Percentiles rank a stretch among this genome's conserved stretches.
phyloP scores from a whole-genome alignment of 2,329 filamentous ascomycete species.

The Chaetothyriales sp. region DNA sequence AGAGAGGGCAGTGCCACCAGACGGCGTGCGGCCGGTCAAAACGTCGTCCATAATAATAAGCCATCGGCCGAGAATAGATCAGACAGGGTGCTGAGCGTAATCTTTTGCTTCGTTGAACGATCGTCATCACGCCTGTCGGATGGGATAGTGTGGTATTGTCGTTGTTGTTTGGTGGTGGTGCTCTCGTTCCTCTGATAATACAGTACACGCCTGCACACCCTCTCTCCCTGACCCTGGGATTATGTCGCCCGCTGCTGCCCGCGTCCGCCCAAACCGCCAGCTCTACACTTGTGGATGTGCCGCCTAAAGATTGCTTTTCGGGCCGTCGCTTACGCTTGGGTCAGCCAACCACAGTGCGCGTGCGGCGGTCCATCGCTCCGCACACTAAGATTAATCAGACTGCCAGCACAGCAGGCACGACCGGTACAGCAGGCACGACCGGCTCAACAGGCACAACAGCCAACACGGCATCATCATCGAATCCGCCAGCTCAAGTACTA shows the following conservation, averaged over 20 bases:
- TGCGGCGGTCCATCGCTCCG: background rate
- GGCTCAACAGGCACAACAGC: slow-evolving; percentile 12
- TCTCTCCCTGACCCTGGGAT: too few species aligned
- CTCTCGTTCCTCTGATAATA: too few species aligned
- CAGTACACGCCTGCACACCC: background rate
- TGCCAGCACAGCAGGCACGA: slow-evolving; percentile 9
- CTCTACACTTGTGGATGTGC: background rate
- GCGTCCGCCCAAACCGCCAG: background rate
- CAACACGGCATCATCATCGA: slow-evolving; percentile 4
- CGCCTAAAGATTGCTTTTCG: background rate
- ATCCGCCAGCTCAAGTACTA: slow-evolving; percentile 8
- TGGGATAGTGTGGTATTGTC: too few species aligned
- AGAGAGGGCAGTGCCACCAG: background rate
- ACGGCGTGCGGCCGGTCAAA: background rate
- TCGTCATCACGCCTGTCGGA: background rate
- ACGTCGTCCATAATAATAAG: background rate
- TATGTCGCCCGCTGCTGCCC: background rate
- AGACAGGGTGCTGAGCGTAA: background rate
- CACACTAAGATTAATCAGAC: background rate
- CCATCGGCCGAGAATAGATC: background rate
- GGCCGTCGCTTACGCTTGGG: background rate
- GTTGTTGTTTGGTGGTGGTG: too few species aligned
- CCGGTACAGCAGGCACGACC: slow-evolving; percentile 9
- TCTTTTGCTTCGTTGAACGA: background rate
- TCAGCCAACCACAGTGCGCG: background rate